phyloP scores from a whole-genome alignment of 352 stramenopile species.

The Blastocystis sp. region DNA sequence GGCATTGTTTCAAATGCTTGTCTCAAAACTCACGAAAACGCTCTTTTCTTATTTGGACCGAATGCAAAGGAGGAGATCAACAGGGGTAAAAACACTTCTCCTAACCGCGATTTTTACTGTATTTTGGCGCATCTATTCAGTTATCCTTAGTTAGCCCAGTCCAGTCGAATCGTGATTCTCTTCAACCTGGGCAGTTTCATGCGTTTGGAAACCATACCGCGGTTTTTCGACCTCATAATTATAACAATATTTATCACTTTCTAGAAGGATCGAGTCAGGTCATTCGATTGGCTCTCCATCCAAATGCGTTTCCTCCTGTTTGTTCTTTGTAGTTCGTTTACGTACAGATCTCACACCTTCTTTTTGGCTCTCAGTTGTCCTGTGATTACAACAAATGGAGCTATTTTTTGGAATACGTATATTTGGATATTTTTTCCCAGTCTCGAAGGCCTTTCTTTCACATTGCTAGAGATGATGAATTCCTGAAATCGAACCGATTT shows the following conservation, averaged over 20 bases:
- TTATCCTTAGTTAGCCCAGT: neutral
- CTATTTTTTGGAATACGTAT: constrained; percentile 41
- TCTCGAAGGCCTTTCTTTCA: neutral
- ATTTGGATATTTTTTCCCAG: constrained; percentile 36
- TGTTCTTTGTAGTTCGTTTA: neutral
- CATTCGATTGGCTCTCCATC: neutral
- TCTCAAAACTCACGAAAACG: neutral
- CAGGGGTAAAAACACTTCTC: neutral
- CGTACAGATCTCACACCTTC: neutral
- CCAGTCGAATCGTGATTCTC: neutral
- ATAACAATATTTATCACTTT: constrained; percentile 51
- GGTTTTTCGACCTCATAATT: neutral
- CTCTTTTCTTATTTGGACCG: neutral
- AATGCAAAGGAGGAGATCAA: neutral
- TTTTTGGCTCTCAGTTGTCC: neutral
- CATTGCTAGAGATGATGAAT: neutral
- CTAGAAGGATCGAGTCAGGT: constrained; percentile 26
- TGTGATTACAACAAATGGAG: neutral
- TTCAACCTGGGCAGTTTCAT: neutral
- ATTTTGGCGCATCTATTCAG: neutral
- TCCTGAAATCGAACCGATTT: neutral
- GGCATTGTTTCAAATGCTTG: constrained; percentile 4
- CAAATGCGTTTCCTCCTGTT: neutral
- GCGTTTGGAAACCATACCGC: neutral
- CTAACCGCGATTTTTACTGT: constrained; percentile 28